Base-by-base conservation (phyloP, 306 rosid species). In the Quercus mongolica region DNA sequence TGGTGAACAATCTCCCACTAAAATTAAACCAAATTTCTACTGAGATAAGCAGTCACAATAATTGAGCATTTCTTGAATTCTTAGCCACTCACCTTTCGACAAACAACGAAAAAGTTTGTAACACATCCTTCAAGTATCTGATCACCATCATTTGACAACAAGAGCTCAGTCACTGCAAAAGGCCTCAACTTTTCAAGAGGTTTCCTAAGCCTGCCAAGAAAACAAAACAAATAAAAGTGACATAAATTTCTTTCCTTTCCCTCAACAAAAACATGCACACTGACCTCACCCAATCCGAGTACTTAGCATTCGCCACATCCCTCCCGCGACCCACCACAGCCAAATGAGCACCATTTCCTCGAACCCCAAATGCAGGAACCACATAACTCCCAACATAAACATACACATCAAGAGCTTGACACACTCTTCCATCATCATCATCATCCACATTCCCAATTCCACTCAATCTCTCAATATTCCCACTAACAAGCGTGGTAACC, bases 271-370 rank as follows among this genome's bases (percentile, higher is more conserved):
- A 49, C 12, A 63, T 74, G 74, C 35, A 74, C 58, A 84, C 96
- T 69, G 38, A 92, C 98, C 97, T 92, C 54, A 91, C 97, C 98
- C 97, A 92, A 80, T 91, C 91, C 65, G 97, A 88, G 73, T 94
- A 91, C 89, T 94, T 94, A 3, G 98, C 98, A 77, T 86, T 83
- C 21, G 97, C 97, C 18, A 80, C 38, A 11, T 89, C 85, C 85
- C 98, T 94, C 80, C 94, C 91, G 3, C 41, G 71, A 71, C 97
- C 97, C 67, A 81, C 97, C 74, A 89, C 70, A 4, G 97, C 98
- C 89, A 92, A 84, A 83, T 71, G 87, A 23, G 87, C 94, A 65
- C 90, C 97, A 75, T 84, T 84, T 80, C 76, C 87, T 25, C 7
- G 8, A 6, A 74, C 63, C 80, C 93, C 91, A 80, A 91, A 92